Percentiles rank a stretch among this genome's conserved stretches.
phyloP scores from a whole-genome alignment of 2,329 filamentous ascomycete genomes.

The Aureobasidium namibiae region DNA sequence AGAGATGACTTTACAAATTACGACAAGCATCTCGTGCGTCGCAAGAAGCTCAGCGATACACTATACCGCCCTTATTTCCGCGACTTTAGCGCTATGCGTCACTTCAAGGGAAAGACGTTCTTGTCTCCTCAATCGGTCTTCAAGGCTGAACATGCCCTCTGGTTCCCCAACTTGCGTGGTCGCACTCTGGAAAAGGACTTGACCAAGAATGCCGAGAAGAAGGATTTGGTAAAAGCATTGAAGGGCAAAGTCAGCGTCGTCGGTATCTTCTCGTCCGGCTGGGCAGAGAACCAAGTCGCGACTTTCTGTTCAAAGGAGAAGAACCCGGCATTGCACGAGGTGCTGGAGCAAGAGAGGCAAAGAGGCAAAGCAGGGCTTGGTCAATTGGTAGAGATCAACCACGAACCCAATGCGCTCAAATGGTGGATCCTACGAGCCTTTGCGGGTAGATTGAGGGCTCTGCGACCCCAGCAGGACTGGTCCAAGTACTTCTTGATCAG shows the following conservation, averaged over 20 bases:
- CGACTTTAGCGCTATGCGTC: slow-evolving; percentile 82
- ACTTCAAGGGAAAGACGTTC: slow-evolving; percentile 84
- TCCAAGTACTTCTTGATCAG: slow-evolving; percentile 52
- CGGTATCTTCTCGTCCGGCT: slow-evolving; percentile 70
- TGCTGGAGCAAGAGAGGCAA: slow-evolving; percentile 47
- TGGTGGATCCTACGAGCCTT: slow-evolving; percentile 50
- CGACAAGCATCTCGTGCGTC: slow-evolving; percentile 70
- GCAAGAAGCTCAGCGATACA: slow-evolving; percentile 67
- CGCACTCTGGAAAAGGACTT: slow-evolving; percentile 65
- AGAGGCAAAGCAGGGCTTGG: slow-evolving; percentile 31
- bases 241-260: slow-evolving; percentile 69
- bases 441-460: slow-evolving; percentile 41
- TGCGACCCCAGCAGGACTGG: slow-evolving; percentile 43
- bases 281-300: slow-evolving; percentile 74
- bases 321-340: slow-evolving; percentile 62
- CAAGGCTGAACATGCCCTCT: slow-evolving; percentile 71
- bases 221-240: slow-evolving; percentile 68
- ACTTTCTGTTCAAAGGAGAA: slow-evolving; percentile 58
- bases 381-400: slow-evolving; percentile 79
- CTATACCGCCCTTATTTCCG: slow-evolving; percentile 87
- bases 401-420: slow-evolving; percentile 70
- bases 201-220: slow-evolving; percentile 53
- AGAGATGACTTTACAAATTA: slow-evolving; percentile 76
- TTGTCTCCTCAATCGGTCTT: slow-evolving; percentile 78
- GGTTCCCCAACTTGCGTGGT: slow-evolving; percentile 87